A percentile compares a stretch with the other conserved stretches of the same genome.
Evolutionary conservation across 306 rosid genomes (phyloP).

Genomic region (Pachyrhizus erosus): DNA sequence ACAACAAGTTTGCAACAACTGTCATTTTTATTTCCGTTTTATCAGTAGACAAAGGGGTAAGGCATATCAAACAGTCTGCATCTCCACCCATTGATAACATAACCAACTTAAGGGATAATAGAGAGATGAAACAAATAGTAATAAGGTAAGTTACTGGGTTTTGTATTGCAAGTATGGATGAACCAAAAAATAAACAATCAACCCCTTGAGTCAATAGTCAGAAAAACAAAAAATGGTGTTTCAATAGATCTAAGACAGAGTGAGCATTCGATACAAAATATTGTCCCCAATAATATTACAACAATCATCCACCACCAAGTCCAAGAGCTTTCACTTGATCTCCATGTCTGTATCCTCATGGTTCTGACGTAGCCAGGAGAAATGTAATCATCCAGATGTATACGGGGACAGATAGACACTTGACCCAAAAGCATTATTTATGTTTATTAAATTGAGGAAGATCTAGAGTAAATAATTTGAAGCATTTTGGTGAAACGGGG

Average conservation of each 20-base stretch:
- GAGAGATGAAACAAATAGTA: not conserved
- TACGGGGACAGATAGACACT: slow-evolving; percentile 9
- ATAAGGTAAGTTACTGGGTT: slow-evolving; percentile 17
- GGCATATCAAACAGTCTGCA: not conserved
- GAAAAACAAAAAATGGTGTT: slow-evolving; percentile 11
- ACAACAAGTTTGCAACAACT: not conserved
- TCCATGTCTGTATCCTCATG: not conserved
- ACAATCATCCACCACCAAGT: slow-evolving; percentile 8
- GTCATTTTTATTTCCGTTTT: not conserved
- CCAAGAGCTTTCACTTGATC: slow-evolving; percentile 11
- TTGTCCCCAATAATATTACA: slow-evolving; percentile 1
- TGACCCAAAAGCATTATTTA: not conserved
- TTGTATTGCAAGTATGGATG: slow-evolving; percentile 12
- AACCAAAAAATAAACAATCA: slow-evolving; percentile 17
- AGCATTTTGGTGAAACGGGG: not conserved
- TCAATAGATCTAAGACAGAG: not conserved
- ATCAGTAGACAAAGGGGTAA: slow-evolving; percentile 9
- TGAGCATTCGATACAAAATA: not conserved
- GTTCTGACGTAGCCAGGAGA: not conserved
- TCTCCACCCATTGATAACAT: not conserved
- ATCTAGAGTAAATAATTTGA: slow-evolving; percentile 1
- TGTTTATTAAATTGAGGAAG: not conserved
- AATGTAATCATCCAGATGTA: slow-evolving; percentile 2
- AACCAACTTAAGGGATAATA: not conserved
- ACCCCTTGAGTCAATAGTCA: not conserved